Base-by-base conservation (phyloP, 306 rosid species). In the Pueraria montana region DNA sequence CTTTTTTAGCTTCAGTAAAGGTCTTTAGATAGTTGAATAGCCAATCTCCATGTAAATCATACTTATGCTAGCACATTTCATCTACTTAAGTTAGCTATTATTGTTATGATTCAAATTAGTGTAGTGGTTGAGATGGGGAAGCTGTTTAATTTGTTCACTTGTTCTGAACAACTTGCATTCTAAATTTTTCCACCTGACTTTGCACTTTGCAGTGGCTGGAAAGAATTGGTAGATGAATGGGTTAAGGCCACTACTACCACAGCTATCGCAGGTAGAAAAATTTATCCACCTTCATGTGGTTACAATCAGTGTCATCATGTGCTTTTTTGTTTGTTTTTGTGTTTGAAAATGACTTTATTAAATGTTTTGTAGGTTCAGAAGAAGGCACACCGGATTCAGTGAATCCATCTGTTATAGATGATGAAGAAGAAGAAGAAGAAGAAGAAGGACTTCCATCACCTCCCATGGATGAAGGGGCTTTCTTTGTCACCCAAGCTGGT, bases 381-480 rank as follows among this genome's bases (percentile, higher is more conserved):
- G 93, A 87, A 69, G 92, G 88, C 65, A 92, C 97, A 38, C 94
- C 98, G 0, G 98, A 94, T 81, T 92, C 96, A 13, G 82, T 81
- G 34, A 83, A 91, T 80, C 94, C 95, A 11, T 87, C 97, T 50
- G 87, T 80, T 13, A 83, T 89, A 34, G 89, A 88, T 46, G 94
- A 64, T 3, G 73, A 82, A 6, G 84, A 61, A 6, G 83, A 34
- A 6, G 84, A 61, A 6, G 83, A 34, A 34, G 38, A 59, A 23
- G 83, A 91, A 58, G 98, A 89, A 76, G 99, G 99, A 65, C 95
- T 96, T 66, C 97, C 99, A 20, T 94, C 95, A 50, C 97, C 97
- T 87, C 99, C 99, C 55, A 32, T 96, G 85, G 99, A 96, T 68
- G 98, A 92, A 62, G 91, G 89, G 34, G 94, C 84, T 58, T 90